phyloP scores from a whole-genome alignment of 2,329 filamentous ascomycete genomes.

The Zalaria obscura region DNA sequence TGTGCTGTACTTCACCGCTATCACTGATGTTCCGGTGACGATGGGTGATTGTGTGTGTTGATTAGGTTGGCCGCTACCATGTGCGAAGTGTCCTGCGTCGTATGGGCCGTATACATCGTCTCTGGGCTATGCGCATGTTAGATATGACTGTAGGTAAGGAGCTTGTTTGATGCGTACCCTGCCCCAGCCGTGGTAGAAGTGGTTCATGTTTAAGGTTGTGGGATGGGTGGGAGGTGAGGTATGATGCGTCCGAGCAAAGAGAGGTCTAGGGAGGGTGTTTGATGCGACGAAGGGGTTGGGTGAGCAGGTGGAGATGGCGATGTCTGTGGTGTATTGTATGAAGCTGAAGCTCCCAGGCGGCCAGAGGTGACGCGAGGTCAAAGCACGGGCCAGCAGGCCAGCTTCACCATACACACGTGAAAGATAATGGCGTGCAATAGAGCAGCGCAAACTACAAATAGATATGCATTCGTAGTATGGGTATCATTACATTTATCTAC shows the following conservation, averaged over 20 bases:
- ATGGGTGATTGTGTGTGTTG: conserved; percentile 85
- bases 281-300: not conserved
- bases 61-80: conserved; percentile 45
- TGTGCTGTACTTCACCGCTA: conserved; percentile 90
- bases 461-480: too few species aligned
- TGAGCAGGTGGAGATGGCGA: not conserved
- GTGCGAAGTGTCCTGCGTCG: conserved; percentile 71
- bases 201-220: conserved; percentile 39
- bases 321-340: too few species aligned
- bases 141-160: conserved; percentile 17
- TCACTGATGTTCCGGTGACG: conserved; percentile 90
- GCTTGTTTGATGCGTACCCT: conserved; percentile 31
- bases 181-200: conserved; percentile 52
- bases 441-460: too few species aligned
- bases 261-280: not conserved
- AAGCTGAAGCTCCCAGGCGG: too few species aligned
- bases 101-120: conserved; percentile 95
- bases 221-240: not conserved
- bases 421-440: too few species aligned
- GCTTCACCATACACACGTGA: too few species aligned
- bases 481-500: conserved; percentile 4
- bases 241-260: too few species aligned
- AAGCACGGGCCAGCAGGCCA: too few species aligned
- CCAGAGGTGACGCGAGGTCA: too few species aligned
- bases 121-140: conserved; percentile 54